Evolutionary conservation across 805 yeast genomes (phyloP).

Genomic region (Metschnikowia matae): DNA sequence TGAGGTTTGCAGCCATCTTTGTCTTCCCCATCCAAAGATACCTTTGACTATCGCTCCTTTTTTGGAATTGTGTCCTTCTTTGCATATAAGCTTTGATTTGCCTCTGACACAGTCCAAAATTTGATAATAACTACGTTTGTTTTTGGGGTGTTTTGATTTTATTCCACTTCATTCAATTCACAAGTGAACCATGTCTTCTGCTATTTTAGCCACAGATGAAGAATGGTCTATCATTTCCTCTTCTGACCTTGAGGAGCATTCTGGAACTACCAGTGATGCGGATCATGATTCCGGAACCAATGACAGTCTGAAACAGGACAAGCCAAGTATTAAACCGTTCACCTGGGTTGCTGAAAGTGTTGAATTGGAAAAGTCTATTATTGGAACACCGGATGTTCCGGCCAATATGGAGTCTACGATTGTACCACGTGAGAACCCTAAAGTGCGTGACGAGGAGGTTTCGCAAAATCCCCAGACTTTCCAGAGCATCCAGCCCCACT

Average conservation of each 20-base stretch:
- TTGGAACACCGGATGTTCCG: background rate
- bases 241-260: conserved; percentile 35
- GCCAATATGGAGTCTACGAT: background rate
- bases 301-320: no score
- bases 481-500: background rate
- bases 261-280: conserved; percentile 7
- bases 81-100: background rate
- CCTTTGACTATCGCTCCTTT: background rate
- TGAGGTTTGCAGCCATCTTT: background rate
- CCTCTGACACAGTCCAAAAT: background rate
- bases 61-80: background rate
- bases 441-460: background rate
- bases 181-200: background rate
- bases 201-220: conserved; percentile 26
- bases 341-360: background rate
- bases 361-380: background rate
- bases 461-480: background rate
- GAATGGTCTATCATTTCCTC: conserved; percentile 45
- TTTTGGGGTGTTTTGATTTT: background rate
- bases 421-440: background rate
- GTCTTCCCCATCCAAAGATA: background rate
- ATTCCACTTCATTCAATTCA: background rate
- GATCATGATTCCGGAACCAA: background rate
- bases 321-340: background rate
- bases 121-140: background rate